Base-by-base conservation (phyloP, 169 alveolate species). In the Plasmodium gaboni region DNA sequence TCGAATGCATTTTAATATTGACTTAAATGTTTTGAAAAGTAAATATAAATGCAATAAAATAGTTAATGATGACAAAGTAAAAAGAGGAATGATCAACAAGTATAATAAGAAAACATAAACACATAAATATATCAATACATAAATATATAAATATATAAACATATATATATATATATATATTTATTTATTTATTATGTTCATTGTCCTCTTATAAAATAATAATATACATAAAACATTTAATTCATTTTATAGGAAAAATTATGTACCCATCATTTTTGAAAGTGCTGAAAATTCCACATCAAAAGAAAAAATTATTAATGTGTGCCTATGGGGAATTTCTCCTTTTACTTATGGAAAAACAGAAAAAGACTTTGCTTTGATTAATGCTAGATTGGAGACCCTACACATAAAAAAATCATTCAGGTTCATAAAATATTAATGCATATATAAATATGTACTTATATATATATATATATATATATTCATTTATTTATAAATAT, bases 61-160 rank as follows among this genome's bases (percentile, higher is more conserved):
- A 13, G 65, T 74, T 64, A 74, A 74, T 59, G 28, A 74, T 57
- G 88, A 74, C n/a, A 60, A 60, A 38, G 13, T 74, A 44, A 74
- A 48, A 73, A 74, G 42, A 74, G 74, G 88, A 28, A 74, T 74
- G 88, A 74, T 74, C 57, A 60, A 38, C 46, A 74, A 74, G 74
- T 60, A 74, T 19, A 57, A 48, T 38, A 59, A 13, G 4, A 73
- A 73, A 73, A 59, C 5, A 26, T 19, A 72, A 38, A 70, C 42
- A 70, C 15, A 12, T 44, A 69, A 32, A 38, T 1, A 5, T 32
- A 32, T 32, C 4, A 32, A 32, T 32, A 1, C 0, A 32, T 32
- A 32, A 32, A 32, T 32, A 3, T 0, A 38, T 38, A 38, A 38
- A 38, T 38, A 5, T 6, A 28, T 28, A 19, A 19, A 19, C 22